These are phyloP conservation scores for Skeletonema costatum DNA, from an alignment of 108 stramenopile species.

Conservation along the genomic window DNA sequence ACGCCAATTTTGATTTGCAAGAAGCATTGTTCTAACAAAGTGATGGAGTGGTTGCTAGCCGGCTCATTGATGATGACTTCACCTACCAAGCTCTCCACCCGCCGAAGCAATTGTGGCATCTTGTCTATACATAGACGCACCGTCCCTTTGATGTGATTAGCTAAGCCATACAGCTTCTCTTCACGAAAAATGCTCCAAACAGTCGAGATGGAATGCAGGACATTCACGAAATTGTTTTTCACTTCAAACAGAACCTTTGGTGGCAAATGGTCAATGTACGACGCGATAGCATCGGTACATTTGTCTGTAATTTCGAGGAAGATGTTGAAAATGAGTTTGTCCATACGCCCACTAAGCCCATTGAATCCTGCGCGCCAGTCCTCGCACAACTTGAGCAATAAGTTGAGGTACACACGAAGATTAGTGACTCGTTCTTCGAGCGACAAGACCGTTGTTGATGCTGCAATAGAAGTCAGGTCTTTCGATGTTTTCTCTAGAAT, in stretches of 20 bases:
- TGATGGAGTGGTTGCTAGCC: neutral
- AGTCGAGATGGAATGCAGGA: constrained; percentile 6
- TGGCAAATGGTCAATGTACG: constrained; percentile 15
- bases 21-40: constrained; percentile 17
- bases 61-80: constrained; percentile 6
- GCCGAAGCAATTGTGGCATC: constrained; percentile 21
- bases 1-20: neutral
- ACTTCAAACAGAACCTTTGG: neutral
- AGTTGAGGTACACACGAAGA: constrained; percentile 11
- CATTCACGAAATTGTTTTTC: constrained; percentile 4
- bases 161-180: neutral
- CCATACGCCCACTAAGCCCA: constrained; percentile 38
- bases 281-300: constrained; percentile 18
- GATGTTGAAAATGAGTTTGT: constrained; percentile 3
- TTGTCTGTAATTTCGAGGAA: constrained; percentile 32
- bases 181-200: constrained; percentile 38
- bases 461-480: neutral
- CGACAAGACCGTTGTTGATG: constrained; percentile 6
- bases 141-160: constrained; percentile 15
- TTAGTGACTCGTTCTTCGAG: constrained; percentile 4
- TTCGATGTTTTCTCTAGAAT: constrained; percentile 13
- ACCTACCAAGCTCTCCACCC: constrained; percentile 12
- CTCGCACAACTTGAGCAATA: constrained; percentile 22
- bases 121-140: constrained; percentile 31
- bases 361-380: constrained; percentile 27